Evolutionary conservation across 2,329 filamentous ascomycete species (phyloP).

Genomic region (Catunica adiposa): DNA sequence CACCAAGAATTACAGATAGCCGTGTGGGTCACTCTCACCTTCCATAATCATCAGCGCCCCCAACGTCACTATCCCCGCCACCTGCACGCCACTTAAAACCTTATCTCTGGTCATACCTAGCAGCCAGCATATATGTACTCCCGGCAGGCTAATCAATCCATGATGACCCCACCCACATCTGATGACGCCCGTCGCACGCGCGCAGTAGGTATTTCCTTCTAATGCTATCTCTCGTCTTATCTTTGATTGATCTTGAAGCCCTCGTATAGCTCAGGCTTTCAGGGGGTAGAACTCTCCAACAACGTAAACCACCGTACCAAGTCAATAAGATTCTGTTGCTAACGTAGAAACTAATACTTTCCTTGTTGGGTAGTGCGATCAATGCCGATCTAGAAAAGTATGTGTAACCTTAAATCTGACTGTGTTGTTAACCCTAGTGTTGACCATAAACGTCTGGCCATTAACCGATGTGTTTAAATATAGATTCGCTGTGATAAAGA

Average conservation of each 20-base stretch:
- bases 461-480: neutral
- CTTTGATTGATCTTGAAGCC: too few species aligned
- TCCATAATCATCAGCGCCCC: too few species aligned
- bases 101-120: too few species aligned
- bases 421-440: neutral
- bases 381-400: conserved; percentile 28
- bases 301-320: too few species aligned
- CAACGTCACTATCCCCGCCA: too few species aligned
- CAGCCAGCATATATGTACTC: neutral
- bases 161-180: neutral
- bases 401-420: conserved; percentile 15
- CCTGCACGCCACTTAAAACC: too few species aligned
- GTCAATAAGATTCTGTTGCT: too few species aligned
- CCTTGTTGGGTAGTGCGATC: conserved; percentile 25
- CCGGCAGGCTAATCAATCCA: neutral
- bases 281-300: too few species aligned
- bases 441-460: neutral
- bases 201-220: neutral
- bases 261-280: too few species aligned
- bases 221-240: neutral
- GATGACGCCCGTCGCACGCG: conserved; percentile 1
- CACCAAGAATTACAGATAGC: too few species aligned
- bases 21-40: too few species aligned
- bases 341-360: conserved; percentile 14
- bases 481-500: conserved; percentile 44